A percentile compares a stretch with the other conserved stretches of the same genome.
phyloP scores from a whole-genome alignment of 306 rosid genomes.

The Vicia faba region DNA sequence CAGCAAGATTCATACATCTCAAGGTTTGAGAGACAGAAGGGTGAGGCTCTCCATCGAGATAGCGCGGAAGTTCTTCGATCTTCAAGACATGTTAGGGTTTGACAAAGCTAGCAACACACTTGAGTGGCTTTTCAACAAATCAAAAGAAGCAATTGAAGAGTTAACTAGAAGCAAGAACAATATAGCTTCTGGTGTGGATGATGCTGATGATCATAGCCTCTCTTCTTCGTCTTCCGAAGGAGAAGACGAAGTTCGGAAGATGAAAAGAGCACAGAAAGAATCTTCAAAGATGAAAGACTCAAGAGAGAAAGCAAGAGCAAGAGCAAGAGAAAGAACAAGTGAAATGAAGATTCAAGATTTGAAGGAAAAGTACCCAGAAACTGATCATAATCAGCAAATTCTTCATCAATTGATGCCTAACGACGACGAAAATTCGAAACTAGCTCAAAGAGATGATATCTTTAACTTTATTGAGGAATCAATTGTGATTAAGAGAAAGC shows the following conservation, averaged over 20 bases:
- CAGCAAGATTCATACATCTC: constrained; percentile 89
- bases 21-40: constrained; percentile 80
- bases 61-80: constrained; percentile 83
- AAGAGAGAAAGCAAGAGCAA: constrained; percentile 71
- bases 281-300: constrained; percentile 45
- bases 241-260: constrained; percentile 13
- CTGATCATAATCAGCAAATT: constrained; percentile 43
- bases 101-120: constrained; percentile 91
- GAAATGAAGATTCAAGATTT: constrained; percentile 11
- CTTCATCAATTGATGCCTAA: constrained; percentile 43
- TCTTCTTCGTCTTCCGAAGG: constrained; percentile 37
- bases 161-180: constrained; percentile 38
- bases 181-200: background rate
- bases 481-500: constrained; percentile 51
- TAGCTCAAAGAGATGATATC: constrained; percentile 32
- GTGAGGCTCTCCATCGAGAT: constrained; percentile 78
- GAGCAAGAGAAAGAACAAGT: constrained; percentile 72
- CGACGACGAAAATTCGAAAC: constrained; percentile 12
- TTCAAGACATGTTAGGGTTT: constrained; percentile 90
- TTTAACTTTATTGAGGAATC: constrained; percentile 44
- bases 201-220: constrained; percentile 3
- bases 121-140: constrained; percentile 78
- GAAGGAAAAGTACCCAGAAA: constrained; percentile 46
- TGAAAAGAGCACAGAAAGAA: constrained; percentile 24
- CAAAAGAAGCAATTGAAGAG: constrained; percentile 62